phyloP scores from a whole-genome alignment of 306 rosid genomes.

The Potentilla sterilis region DNA sequence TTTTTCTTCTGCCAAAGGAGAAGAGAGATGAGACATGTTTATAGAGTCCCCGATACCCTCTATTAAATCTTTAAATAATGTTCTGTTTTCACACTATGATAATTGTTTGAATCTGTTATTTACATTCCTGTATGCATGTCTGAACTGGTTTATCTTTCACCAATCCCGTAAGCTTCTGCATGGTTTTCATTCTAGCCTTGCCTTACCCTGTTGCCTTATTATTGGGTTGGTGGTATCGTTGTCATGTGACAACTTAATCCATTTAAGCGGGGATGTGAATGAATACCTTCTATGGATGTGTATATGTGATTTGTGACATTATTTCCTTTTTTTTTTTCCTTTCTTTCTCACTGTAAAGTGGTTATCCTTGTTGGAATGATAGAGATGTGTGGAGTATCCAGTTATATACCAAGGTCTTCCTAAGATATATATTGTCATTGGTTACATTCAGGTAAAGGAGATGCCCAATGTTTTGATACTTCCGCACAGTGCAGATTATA shows the following conservation, averaged over 20 bases:
- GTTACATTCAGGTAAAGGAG: slow-evolving; percentile 84
- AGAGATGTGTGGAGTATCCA: not conserved
- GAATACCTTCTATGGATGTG: not conserved
- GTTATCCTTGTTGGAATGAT: not conserved
- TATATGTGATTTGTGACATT: not conserved
- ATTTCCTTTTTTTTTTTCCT: not conserved
- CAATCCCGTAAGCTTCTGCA: not conserved
- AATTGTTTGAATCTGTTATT: not conserved
- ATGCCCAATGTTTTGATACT: slow-evolving; percentile 99
- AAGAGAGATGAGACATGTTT: not conserved
- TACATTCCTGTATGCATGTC: not conserved
- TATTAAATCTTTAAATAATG: not conserved
- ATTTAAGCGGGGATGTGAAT: not conserved
- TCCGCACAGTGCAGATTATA: slow-evolving; percentile 97
- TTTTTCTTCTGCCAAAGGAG: slow-evolving; percentile 1
- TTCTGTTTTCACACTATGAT: not conserved
- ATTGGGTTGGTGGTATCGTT: not conserved
- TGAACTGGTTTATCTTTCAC: not conserved
- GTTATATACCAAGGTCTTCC: not conserved
- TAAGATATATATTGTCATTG: slow-evolving; percentile 17
- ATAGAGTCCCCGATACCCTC: not conserved
- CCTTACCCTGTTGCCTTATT: not conserved
- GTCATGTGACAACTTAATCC: not conserved
- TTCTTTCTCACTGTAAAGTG: not conserved
- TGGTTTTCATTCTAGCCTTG: slow-evolving; percentile 1